Evolutionary conservation across 345 rosid species (phyloP), one percentile per base, ranked within the genome.

Genomic region (Anastatica hierochuntica): DNA sequence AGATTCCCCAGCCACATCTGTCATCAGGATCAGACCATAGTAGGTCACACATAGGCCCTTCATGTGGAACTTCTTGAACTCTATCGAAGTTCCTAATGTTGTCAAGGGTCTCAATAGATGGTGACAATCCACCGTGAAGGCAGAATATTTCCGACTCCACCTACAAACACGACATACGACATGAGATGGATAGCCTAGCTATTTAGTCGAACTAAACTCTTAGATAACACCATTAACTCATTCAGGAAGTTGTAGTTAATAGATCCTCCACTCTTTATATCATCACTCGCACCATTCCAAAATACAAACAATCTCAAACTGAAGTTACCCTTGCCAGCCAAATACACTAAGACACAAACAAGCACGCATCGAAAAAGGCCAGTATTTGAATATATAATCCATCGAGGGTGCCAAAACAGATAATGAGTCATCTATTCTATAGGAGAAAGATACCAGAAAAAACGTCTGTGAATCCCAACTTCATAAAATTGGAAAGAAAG

Each of bases 11-110:
- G 42, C 98, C 96, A 65, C 96, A 88, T 29, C 98, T 74, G 59
- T 92, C 96, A 64, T 92, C 98, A 13, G 96, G 98, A 64, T 92
- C 96, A 72, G 96, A 88, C 96, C 98, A 92, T 64, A 92, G 75
- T 30, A 92, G 83, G 72, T 92, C 98, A 74, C 98, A 92, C 98
- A 92, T 92, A 26, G 98, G 95, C 24, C 98, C 98, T 75, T 92
- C 96, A 39, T 88, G 94, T 8, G 96, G 98, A 63, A 92, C 96
- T 75, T 88, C 98, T 76, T 92, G 96, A 64, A 88, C 90, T 19
- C 98, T 81, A 41, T 92, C 98, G 67, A 92, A 88, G 60, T 83
- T 88, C 54, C 98, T 78, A 35, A 92, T 78, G 64, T 86, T 84
- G 63, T 92, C 98, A 43, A 92, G 90, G 45, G 96, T 92, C 76